These are phyloP conservation scores for Tuber calosporum DNA, from an alignment of 495 filamentous ascomycete genomes.

Conservation along the genomic window DNA sequence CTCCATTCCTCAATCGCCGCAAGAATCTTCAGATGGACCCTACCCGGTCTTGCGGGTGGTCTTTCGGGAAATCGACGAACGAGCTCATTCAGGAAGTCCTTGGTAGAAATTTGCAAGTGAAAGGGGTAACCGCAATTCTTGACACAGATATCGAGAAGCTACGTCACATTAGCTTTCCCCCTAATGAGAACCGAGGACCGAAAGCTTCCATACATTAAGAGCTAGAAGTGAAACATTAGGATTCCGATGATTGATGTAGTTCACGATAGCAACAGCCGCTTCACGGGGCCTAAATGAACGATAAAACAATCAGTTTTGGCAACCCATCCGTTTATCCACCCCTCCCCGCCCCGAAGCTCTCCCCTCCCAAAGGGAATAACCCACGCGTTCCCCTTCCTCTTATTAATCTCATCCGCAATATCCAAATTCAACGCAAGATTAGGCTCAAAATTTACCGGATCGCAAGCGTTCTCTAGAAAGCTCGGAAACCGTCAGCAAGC, in stretches of 20 bases:
- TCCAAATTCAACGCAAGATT: constrained; percentile 94
- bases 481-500: constrained; percentile 15
- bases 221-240: constrained; percentile 88
- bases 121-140: constrained; percentile 99
- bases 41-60: constrained; percentile 73
- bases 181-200: neutral
- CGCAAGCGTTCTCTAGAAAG: constrained; percentile 72
- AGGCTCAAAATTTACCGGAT: constrained; percentile 92
- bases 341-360: neutral
- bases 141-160: constrained; percentile 95
- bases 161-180: constrained; percentile 27
- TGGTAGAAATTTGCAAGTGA: constrained; percentile 95
- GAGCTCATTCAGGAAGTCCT: constrained; percentile 97
- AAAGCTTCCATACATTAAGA: constrained; percentile 51
- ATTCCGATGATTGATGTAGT: constrained; percentile 91
- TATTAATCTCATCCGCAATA: constrained; percentile 92
- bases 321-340: neutral
- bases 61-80: constrained; percentile 93
- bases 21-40: constrained; percentile 85
- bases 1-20: constrained; percentile 99
- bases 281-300: constrained; percentile 63
- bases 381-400: constrained; percentile 91
- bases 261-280: constrained; percentile 88
- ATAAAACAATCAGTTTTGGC: constrained; percentile 13
- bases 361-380: constrained; percentile 31